Conservation (phyloP, 2,329 filamentous ascomycete genomes). For the Fusarium siculi region DNA sequence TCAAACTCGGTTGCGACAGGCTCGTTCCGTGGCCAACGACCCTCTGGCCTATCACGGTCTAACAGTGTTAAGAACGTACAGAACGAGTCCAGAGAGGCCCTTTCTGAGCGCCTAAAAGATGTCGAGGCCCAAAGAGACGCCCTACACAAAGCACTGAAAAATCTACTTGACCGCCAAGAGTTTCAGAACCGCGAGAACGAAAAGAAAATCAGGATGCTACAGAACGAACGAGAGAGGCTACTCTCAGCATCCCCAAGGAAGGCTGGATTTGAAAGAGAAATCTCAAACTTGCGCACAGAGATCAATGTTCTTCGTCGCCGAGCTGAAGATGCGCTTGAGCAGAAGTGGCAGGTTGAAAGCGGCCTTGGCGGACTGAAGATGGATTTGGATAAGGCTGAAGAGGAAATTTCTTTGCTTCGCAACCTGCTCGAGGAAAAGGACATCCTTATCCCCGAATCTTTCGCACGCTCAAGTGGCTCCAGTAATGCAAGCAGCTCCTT, state of each 20-base stretch:
- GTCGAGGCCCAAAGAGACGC: constrained; percentile 94
- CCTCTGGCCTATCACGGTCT: constrained; percentile 66
- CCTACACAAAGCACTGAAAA: constrained; percentile 86
- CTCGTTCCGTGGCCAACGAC: constrained; percentile 54
- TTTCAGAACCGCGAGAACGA: constrained; percentile 84
- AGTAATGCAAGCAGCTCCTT: constrained; percentile 42
- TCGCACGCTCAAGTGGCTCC: constrained; percentile 57
- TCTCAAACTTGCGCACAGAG: constrained; percentile 81
- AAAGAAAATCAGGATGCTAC: constrained; percentile 81
- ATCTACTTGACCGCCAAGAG: constrained; percentile 85
- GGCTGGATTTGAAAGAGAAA: constrained; percentile 85
- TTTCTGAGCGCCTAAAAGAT: constrained; percentile 87
- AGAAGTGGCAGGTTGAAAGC: constrained; percentile 97
- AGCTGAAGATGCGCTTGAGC: constrained; percentile 92
- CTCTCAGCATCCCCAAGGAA: constrained; percentile 75
- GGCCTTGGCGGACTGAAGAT: constrained; percentile 89
- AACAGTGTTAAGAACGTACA: constrained; percentile 63
- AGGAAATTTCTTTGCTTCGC: constrained; percentile 88
- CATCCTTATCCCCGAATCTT: constrained; percentile 74
- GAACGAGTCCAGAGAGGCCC: constrained; percentile 71
- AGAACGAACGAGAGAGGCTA: constrained; percentile 81
- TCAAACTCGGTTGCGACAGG: constrained; percentile 75
- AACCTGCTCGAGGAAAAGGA: constrained; percentile 84
- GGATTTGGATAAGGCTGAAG: constrained; percentile 94
- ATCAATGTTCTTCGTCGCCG: constrained; percentile 85